Conservation (phyloP, 116 monocot species). For the Thalassia testudinum region DNA sequence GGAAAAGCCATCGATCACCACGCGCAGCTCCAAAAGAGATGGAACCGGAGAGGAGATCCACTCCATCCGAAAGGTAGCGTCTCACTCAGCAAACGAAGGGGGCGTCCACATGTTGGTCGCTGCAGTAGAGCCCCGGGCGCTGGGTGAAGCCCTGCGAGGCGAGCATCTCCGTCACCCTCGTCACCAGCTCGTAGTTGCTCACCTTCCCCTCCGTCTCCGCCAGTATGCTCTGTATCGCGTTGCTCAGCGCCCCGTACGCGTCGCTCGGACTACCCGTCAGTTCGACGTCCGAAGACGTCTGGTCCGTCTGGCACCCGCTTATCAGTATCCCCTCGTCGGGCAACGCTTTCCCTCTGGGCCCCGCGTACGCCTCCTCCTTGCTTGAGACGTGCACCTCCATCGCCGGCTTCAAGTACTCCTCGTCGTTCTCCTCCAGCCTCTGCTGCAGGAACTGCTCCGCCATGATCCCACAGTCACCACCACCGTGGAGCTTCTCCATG, state of each 20-base stretch:
- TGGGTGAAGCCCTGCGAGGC: slow-evolving; percentile 53
- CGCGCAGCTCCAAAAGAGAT: no score
- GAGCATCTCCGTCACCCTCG: slow-evolving; percentile 47
- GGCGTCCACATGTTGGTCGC: slow-evolving; percentile 41
- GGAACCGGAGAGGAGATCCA: no score
- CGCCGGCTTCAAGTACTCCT: slow-evolving; percentile 27
- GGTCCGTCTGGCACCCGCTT: slow-evolving; percentile 89
- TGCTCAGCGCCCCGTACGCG: slow-evolving; percentile 92
- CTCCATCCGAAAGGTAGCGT: no score
- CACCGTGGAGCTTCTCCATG: slow-evolving; percentile 29
- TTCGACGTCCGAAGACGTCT: slow-evolving; percentile 79
- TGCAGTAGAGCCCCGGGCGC: slow-evolving; percentile 88
- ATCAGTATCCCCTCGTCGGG: slow-evolving; percentile 67
- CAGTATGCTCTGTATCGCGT: slow-evolving; percentile 73
- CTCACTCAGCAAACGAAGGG: slow-evolving; percentile 60
- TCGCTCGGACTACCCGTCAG: slow-evolving; percentile 17
- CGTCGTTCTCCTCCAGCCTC: slow-evolving; percentile 57
- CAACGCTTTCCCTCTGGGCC: slow-evolving; percentile 21
- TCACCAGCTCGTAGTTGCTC: slow-evolving; percentile 61
- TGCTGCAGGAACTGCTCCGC: slow-evolving; percentile 61
- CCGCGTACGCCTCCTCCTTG: slow-evolving; percentile 54
- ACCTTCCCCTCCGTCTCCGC: slow-evolving; percentile 33
- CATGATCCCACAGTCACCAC: slow-evolving; percentile 14
- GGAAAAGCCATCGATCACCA: no score
- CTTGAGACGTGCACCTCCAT: no score